These are phyloP conservation scores for Vaccinium darrowii DNA, from an alignment of 148 eudicot species.

Conservation along the genomic window DNA sequence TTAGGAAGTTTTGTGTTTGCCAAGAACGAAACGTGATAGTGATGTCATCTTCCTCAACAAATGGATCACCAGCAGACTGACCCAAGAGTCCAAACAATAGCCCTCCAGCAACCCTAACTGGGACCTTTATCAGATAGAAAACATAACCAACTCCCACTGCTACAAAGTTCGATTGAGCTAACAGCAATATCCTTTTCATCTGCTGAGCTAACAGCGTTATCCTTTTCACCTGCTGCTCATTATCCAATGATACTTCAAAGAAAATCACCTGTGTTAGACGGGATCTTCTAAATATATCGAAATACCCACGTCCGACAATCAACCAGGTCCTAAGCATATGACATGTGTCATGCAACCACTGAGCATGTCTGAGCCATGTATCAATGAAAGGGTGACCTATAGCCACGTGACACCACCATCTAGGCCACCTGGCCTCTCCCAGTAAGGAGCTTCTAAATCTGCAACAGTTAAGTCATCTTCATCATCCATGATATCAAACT, in stretches of 20 bases:
- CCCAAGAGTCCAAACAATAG: slow-evolving; percentile 91
- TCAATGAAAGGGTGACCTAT: slow-evolving; percentile 60
- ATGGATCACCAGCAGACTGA: slow-evolving; percentile 89
- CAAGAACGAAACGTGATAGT: slow-evolving; percentile 21
- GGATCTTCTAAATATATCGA: background rate
- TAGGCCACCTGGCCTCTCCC: slow-evolving; percentile 92
- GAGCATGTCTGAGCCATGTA: slow-evolving; percentile 77
- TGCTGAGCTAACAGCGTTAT: background rate
- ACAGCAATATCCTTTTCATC: too few species aligned
- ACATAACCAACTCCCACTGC: too few species aligned
- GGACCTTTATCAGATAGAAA: slow-evolving; percentile 49
- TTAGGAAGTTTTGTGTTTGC: slow-evolving; percentile 86
- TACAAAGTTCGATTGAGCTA: too few species aligned
- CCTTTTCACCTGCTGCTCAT: background rate
- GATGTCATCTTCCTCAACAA: slow-evolving; percentile 9
- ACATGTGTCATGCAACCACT: slow-evolving; percentile 60
- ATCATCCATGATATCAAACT: slow-evolving; percentile 53
- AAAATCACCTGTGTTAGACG: background rate
- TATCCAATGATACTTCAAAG: background rate
- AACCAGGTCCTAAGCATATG: background rate
- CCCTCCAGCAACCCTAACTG: slow-evolving; percentile 94
- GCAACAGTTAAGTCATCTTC: slow-evolving; percentile 86
- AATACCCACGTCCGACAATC: background rate
- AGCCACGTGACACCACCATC: slow-evolving; percentile 75
- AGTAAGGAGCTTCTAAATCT: slow-evolving; percentile 90